Conservation (phyloP, 768 basidiomycete species). For the Cyclocybe aegerita region DNA sequence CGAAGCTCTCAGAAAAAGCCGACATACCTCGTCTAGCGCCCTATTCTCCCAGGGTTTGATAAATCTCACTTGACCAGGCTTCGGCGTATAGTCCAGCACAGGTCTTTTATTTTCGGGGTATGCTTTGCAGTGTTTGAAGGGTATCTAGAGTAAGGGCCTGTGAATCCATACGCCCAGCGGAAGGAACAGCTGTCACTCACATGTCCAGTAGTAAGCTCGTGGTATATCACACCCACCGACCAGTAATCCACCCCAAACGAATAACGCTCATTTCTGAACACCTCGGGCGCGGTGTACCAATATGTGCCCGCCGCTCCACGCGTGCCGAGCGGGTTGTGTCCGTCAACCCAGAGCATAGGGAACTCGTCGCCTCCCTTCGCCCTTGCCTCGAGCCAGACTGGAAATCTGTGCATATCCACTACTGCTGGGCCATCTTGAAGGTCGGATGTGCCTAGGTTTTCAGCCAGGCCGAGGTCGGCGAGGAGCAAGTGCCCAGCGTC, state of each 20-base stretch:
- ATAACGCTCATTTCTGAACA: slow-evolving; percentile 26
- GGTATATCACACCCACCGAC: slow-evolving; percentile 76
- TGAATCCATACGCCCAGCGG: background rate
- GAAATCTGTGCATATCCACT: slow-evolving; percentile 17
- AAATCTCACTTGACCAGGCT: slow-evolving; percentile 23
- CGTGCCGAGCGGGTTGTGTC: slow-evolving; percentile 21
- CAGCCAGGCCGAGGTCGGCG: slow-evolving; percentile 34
- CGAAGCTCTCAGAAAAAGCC: background rate
- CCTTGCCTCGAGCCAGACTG: slow-evolving; percentile 27
- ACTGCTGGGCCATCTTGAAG: slow-evolving; percentile 21
- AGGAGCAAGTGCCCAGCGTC: slow-evolving; percentile 30
- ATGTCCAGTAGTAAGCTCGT: slow-evolving; percentile 68
- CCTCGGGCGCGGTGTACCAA: slow-evolving; percentile 35
- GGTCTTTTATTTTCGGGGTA: slow-evolving; percentile 24
- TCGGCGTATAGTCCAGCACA: slow-evolving; percentile 18
- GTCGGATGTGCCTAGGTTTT: slow-evolving; percentile 24
- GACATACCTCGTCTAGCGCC: slow-evolving; percentile 15
- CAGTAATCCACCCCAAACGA: slow-evolving; percentile 62
- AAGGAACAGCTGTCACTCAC: slow-evolving; percentile 15
- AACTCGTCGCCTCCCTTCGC: slow-evolving; percentile 22
- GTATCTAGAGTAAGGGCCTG: slow-evolving; percentile 16
- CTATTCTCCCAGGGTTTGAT: slow-evolving; percentile 14
- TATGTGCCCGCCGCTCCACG: slow-evolving; percentile 28
- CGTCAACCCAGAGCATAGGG: slow-evolving; percentile 23
- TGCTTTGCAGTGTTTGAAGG: slow-evolving; percentile 20